Evolutionary conservation across 257 asterid genomes (phyloP).

Genomic region (Rubia yunnanensis): DNA sequence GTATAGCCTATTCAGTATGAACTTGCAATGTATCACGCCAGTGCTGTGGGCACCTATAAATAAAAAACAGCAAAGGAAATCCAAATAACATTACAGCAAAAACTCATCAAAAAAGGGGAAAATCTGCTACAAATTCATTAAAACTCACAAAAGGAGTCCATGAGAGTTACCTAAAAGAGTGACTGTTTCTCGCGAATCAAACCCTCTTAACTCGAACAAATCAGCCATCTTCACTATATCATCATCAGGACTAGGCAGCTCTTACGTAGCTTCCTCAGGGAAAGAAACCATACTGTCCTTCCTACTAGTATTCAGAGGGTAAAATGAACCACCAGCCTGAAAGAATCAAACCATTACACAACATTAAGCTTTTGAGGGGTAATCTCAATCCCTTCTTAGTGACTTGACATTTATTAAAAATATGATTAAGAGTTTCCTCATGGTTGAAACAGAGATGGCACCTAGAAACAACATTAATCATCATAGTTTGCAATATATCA

Average conservation of each 20-base stretch:
- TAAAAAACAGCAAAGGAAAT: neutral
- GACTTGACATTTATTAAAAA: no score
- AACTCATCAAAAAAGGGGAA: neutral
- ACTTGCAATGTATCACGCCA: conserved; percentile 64
- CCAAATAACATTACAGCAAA: neutral
- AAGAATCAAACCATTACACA: conserved; percentile 12
- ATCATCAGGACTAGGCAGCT: conserved; percentile 58
- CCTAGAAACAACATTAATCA: no score
- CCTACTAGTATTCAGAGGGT: conserved; percentile 66
- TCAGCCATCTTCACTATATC: conserved; percentile 20
- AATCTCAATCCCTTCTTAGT: no score
- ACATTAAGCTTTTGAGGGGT: neutral
- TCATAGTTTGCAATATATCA: no score
- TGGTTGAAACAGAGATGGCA: no score
- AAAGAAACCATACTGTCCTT: conserved; percentile 41
- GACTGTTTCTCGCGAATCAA: conserved; percentile 48
- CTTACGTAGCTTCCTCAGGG: conserved; percentile 24
- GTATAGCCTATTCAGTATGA: conserved; percentile 40
- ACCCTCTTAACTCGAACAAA: conserved; percentile 54
- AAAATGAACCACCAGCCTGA: conserved; percentile 85
- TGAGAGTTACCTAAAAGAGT: conserved; percentile 47
- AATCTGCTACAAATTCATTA: neutral
- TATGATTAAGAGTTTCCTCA: no score
- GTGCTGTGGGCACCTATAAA: conserved; percentile 71
- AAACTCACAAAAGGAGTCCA: neutral